Evolutionary conservation across 768 basidiomycete genomes (phyloP).

Genomic region (Vishniacozyma victoriae): DNA sequence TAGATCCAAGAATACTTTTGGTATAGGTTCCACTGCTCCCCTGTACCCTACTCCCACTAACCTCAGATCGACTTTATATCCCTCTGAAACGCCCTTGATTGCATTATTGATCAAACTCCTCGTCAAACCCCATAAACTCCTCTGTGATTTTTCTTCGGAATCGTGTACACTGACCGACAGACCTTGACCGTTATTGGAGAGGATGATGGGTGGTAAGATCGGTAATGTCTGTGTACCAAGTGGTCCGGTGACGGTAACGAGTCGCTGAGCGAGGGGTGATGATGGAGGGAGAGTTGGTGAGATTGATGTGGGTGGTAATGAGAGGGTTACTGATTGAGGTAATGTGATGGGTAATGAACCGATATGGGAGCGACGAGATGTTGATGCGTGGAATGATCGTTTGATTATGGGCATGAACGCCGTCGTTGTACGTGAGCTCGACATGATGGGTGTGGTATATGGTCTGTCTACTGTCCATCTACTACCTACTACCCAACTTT

Average conservation of each 20-base stretch:
- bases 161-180: constrained; percentile 48
- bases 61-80: constrained; percentile 74
- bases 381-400: constrained; percentile 28
- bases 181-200: constrained; percentile 13
- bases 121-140: constrained; percentile 92
- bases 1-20: constrained; percentile 22
- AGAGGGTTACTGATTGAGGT: constrained; percentile 53
- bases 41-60: constrained; percentile 95
- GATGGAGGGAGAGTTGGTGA: constrained; percentile 32
- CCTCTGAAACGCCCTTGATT: constrained; percentile 79
- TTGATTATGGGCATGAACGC: too few relatives aligned
- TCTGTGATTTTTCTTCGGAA: constrained; percentile 65
- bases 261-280: constrained; percentile 31
- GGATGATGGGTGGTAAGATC: constrained; percentile 52
- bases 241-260: constrained; percentile 58
- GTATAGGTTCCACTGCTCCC: constrained; percentile 64
- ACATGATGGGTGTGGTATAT: too few relatives aligned
- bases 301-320: constrained; percentile 26
- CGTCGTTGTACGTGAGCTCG: too few relatives aligned
- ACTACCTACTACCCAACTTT: too few relatives aligned
- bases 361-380: constrained; percentile 49
- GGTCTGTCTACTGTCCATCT: too few relatives aligned
- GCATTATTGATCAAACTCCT: constrained; percentile 85
- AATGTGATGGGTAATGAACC: constrained; percentile 54
- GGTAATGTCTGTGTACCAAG: constrained; percentile 54